phyloP scores from a whole-genome alignment of 1,284 basidiomycete genomes.

The Rhodotorula sp. region DNA sequence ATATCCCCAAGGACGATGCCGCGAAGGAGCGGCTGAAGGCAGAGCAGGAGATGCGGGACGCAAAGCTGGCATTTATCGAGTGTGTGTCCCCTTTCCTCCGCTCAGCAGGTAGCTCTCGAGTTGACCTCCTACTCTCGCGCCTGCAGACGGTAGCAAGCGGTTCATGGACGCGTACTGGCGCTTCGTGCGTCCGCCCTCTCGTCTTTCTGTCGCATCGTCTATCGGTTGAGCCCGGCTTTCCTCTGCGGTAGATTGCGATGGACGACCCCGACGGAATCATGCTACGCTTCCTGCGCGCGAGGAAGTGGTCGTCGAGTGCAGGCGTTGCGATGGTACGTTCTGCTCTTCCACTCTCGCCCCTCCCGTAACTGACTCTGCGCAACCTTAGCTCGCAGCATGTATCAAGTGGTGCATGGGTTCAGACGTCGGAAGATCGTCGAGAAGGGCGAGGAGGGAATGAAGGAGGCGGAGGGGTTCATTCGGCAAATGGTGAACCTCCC shows the following conservation, averaged over 20 bases:
- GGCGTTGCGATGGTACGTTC: conserved; percentile 52
- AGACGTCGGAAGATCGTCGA: conserved; percentile 50
- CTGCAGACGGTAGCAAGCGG: conserved; percentile 48
- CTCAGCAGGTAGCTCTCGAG: neutral
- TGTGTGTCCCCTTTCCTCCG: conserved; percentile 25
- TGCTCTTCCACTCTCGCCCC: conserved; percentile 15
- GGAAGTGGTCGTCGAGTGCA: conserved; percentile 52
- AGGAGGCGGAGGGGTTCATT: conserved; percentile 50
- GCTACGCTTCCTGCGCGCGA: conserved; percentile 52
- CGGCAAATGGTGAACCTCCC: conserved; percentile 47
- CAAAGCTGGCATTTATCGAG: conserved; percentile 49
- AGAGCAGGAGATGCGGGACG: conserved; percentile 49
- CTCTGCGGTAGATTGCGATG: conserved; percentile 16
- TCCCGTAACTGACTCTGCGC: neutral
- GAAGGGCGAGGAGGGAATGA: conserved; percentile 51
- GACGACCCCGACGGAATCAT: conserved; percentile 42
- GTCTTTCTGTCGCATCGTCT: no score
- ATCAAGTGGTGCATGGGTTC: conserved; percentile 46
- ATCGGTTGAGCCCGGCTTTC: no score
- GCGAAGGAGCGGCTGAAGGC: conserved; percentile 49
- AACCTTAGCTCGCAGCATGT: conserved; percentile 31
- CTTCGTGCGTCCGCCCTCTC: conserved; percentile 38
- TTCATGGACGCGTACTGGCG: conserved; percentile 52
- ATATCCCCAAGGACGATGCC: conserved; percentile 46
- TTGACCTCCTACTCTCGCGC: neutral